Base-by-base conservation (phyloP, 1,284 basidiomycete species). In the Sporisorium exsertum region DNA sequence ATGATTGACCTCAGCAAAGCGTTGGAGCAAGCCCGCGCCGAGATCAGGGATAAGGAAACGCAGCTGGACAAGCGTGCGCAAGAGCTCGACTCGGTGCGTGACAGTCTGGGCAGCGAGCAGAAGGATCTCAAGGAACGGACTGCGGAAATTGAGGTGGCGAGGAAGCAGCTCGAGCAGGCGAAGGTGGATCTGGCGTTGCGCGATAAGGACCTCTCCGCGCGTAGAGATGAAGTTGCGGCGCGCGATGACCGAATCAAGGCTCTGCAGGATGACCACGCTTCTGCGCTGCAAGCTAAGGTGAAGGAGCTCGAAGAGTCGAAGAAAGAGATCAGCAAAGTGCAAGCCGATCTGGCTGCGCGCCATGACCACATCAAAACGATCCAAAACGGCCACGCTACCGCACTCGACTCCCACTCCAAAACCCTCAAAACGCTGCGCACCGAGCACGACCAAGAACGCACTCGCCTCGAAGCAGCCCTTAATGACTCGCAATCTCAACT, bases 1-100 rank as follows among this genome's bases (percentile, higher is more conserved):
- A 74, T 74, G 72, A n/a, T 74, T 33, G 66, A 74, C 37, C 35
- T 74, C 8, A 62, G 62, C 42, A 47, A 61, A 13, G 72, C 59
- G 1, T 8, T 74, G 45, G 63, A 74, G 50, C 9, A 29, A 8
- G 59, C 66, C 3, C 49, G 56, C 8, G 51, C 26, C 2, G 51
- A 74, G 63, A 66, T 69, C 29, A 24, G 27, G 40, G 47, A 51
- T 1, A 66, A 61, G 40, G 66, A 64, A 24, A 37, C 35, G 5
- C 45, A 59, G 51, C 47, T 75, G 18, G 53, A 40, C 6, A 27
- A 47, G 57, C 51, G 65, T 20, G n/a, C 12, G 1, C 15, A 55
- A 20, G 56, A 72, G 55, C 35, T 59, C 8, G 45, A 54, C 5
- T 42, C 50, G 15, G n/a, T 61, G 2, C 54, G 45, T 16, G 46